Evolutionary conservation across 805 yeast species (phyloP).

Genomic region (Lachancea nothofagi): DNA sequence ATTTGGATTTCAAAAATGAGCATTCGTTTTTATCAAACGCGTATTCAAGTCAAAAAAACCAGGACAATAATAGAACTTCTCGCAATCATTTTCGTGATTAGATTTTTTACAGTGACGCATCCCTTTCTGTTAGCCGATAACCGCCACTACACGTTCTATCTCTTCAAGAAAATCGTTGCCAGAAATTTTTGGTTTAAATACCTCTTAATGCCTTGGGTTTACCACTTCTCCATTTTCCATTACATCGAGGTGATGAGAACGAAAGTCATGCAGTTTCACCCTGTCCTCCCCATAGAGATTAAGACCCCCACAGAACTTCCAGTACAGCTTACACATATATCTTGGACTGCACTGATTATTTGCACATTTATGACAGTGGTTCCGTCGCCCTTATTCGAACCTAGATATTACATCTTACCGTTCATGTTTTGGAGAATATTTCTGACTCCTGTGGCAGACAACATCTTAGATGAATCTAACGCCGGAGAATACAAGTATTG

Average conservation of each 20-base stretch:
- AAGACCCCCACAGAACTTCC: conserved; percentile 35
- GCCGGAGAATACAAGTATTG: conserved; percentile 21
- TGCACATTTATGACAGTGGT: conserved; percentile 59
- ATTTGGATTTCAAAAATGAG: conserved; percentile 52
- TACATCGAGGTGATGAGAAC: conserved; percentile 35
- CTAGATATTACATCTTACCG: conserved; percentile 86
- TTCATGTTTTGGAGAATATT: conserved; percentile 67
- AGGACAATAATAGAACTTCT: conserved; percentile 29
- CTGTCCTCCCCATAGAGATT: conserved; percentile 35
- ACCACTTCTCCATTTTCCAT: conserved; percentile 52
- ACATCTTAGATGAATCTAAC: conserved; percentile 22
- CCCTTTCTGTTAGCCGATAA: conserved; percentile 92
- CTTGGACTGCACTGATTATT: conserved; percentile 46
- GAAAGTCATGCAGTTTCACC: conserved; percentile 34
- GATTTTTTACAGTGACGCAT: conserved; percentile 67
- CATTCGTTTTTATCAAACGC: conserved; percentile 36
- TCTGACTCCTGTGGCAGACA: conserved; percentile 37
- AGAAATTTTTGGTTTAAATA: conserved; percentile 43
- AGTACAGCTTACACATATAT: conserved; percentile 39
- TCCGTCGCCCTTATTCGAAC: conserved; percentile 92
- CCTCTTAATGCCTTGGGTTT: conserved; percentile 54
- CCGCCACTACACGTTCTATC: conserved; percentile 86
- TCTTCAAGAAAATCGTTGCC: conserved; percentile 61
- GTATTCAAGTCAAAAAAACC: conserved; percentile 29
- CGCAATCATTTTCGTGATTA: conserved; percentile 42